A percentile compares a stretch with the other conserved stretches of the same genome.
These are phyloP conservation scores for Erysimum cheiranthoides DNA, from an alignment of 345 rosid genomes.

Conservation along the genomic window DNA sequence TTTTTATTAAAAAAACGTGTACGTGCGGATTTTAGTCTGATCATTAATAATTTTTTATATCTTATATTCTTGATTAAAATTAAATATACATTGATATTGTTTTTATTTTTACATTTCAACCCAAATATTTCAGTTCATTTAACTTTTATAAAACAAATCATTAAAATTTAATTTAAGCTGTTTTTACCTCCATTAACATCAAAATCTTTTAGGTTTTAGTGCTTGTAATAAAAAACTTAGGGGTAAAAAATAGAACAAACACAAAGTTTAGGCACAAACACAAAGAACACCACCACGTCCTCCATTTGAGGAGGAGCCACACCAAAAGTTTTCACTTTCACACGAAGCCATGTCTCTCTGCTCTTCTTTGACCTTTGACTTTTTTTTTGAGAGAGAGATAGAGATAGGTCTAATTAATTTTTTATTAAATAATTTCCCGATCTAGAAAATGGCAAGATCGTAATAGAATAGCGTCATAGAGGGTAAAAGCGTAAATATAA, in stretches of 20 bases:
- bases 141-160: background rate
- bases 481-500: conserved; percentile 26
- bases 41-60: no score
- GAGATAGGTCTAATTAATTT: background rate
- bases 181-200: background rate
- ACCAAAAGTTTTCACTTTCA: background rate
- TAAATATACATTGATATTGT: no score
- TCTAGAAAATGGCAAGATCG: conserved; percentile 2
- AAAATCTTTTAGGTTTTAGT: background rate
- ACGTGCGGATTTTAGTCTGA: no score
- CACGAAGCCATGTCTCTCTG: background rate
- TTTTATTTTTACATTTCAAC: no score
- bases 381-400: background rate
- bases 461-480: background rate
- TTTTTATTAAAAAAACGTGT: no score
- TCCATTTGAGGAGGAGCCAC: no score
- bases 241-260: background rate
- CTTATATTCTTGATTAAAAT: no score
- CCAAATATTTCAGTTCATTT: no score
- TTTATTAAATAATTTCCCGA: background rate
- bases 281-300: background rate
- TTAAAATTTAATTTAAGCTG: background rate
- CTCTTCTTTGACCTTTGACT: background rate
- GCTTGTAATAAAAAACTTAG: background rate
- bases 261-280: background rate